A percentile compares a stretch with the other conserved stretches of the same genome.
Evolutionary conservation across 805 yeast species (phyloP).

Genomic region (Ogataea dorogensis): DNA sequence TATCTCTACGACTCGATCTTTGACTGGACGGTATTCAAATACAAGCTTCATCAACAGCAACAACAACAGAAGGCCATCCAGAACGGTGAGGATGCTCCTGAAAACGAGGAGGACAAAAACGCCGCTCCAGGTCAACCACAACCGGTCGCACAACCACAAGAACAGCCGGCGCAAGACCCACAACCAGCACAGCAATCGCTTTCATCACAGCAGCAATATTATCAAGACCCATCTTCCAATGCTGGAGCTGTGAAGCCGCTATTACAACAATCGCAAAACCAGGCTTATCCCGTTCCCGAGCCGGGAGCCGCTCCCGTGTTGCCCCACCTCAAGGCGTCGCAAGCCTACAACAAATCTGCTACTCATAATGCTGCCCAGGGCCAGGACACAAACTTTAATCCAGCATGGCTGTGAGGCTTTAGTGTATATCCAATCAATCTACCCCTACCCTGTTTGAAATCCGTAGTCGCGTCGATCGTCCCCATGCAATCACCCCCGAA

Average conservation of each 20-base stretch:
- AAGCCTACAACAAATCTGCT: slow-evolving; percentile 31
- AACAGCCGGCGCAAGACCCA: slow-evolving; percentile 8
- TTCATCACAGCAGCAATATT: slow-evolving; percentile 21
- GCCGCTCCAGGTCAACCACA: slow-evolving; percentile 3
- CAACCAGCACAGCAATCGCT: slow-evolving; percentile 16
- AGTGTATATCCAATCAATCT: slow-evolving; percentile 8
- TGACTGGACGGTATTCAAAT: slow-evolving; percentile 93
- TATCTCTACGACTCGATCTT: slow-evolving; percentile 91
- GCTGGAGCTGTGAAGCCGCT: slow-evolving; percentile 28
- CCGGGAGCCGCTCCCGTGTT: slow-evolving; percentile 18
- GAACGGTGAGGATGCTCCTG: slow-evolving; percentile 18
- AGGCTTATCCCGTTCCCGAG: slow-evolving; percentile 34
- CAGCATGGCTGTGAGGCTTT: slow-evolving; percentile 30
- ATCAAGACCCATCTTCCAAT: slow-evolving; percentile 16
- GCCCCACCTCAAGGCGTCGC: slow-evolving; percentile 6
- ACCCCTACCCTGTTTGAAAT: slow-evolving; percentile 3
- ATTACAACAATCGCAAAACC: slow-evolving; percentile 32
- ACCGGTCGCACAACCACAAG: not conserved
- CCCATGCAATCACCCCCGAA: no score
- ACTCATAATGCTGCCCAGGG: slow-evolving; percentile 24
- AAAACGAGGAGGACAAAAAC: slow-evolving; percentile 19
- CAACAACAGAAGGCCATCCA: slow-evolving; percentile 32
- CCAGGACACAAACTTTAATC: slow-evolving; percentile 23
- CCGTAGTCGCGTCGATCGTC: slow-evolving; percentile 4
- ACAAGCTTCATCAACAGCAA: slow-evolving; percentile 55